Evolutionary conservation across 2,329 filamentous ascomycete species (phyloP).

Genomic region (Alternaria viburni): DNA sequence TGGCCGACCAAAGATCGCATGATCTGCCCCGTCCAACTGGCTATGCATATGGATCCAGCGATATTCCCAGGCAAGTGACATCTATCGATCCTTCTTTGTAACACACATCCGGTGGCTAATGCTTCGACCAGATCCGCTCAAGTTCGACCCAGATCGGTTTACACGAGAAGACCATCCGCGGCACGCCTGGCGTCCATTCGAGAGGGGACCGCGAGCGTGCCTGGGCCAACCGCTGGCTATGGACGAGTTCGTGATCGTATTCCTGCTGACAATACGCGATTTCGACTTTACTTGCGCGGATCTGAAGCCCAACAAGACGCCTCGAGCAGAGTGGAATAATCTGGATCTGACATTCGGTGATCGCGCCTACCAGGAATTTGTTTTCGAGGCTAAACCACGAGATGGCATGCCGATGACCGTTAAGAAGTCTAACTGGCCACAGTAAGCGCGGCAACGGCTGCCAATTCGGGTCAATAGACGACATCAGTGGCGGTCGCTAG

Average conservation of each 20-base stretch:
- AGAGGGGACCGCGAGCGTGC: slow-evolving; percentile 62
- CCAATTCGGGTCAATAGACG: neutral
- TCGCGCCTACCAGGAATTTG: slow-evolving; percentile 38
- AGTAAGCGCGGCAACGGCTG: neutral
- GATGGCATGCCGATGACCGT: slow-evolving; percentile 43
- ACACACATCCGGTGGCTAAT: neutral
- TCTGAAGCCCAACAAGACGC: slow-evolving; percentile 35
- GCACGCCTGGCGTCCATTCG: slow-evolving; percentile 63
- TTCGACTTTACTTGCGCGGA: slow-evolving; percentile 55
- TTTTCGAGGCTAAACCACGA: slow-evolving; percentile 40
- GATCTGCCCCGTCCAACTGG: slow-evolving; percentile 50
- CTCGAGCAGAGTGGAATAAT: slow-evolving; percentile 32
- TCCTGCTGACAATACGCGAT: slow-evolving; percentile 58
- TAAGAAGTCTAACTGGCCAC: slow-evolving; percentile 22
- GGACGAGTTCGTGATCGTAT: slow-evolving; percentile 58
- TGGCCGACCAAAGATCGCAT: slow-evolving; percentile 55
- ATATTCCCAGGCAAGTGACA: slow-evolving; percentile 30
- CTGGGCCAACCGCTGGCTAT: slow-evolving; percentile 64
- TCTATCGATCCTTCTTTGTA: neutral
- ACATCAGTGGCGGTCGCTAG: neutral
- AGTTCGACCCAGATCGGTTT: slow-evolving; percentile 46
- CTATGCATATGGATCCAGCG: slow-evolving; percentile 41
- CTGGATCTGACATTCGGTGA: slow-evolving; percentile 40
- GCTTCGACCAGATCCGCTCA: slow-evolving; percentile 4
- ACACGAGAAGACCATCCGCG: slow-evolving; percentile 50